Percentiles rank a stretch among this genome's conserved stretches.
phyloP scores from a whole-genome alignment of 140 eudicot genomes.

The Bidens hawaiensis region DNA sequence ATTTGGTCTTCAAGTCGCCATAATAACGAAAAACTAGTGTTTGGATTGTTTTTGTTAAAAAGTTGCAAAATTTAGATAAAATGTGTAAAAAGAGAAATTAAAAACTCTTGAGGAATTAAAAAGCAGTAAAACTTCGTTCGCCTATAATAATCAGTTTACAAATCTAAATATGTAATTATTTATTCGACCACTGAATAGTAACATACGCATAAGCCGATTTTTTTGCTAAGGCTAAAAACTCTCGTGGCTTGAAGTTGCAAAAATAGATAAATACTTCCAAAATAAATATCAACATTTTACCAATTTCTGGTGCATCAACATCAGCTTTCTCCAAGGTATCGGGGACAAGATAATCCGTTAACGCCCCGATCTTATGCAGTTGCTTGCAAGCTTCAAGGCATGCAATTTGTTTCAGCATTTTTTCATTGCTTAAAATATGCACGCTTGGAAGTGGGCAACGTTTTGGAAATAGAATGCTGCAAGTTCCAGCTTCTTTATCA shows the following conservation, averaged over 20 bases:
- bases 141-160: neutral
- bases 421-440: slow-evolving; percentile 35
- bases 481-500: slow-evolving; percentile 36
- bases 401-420: slow-evolving; percentile 64
- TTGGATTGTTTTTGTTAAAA: neutral
- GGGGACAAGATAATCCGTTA: slow-evolving; percentile 82
- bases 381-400: slow-evolving; percentile 82
- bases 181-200: neutral
- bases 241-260: neutral
- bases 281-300: slow-evolving; percentile 26
- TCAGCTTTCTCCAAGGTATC: slow-evolving; percentile 57
- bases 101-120: neutral
- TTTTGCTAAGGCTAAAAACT: neutral
- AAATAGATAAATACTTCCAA: neutral
- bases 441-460: slow-evolving; percentile 59
- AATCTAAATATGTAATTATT: neutral
- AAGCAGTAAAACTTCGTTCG: neutral
- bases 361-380: slow-evolving; percentile 66
- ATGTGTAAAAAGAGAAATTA: neutral
- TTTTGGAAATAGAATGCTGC: slow-evolving; percentile 62
- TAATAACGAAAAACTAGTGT: neutral
- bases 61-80: neutral
- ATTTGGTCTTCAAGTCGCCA: neutral
- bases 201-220: neutral
- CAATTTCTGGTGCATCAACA: slow-evolving; percentile 31